Conservation (phyloP, 78 protist species). For the Protostelium mycophagum region DNA sequence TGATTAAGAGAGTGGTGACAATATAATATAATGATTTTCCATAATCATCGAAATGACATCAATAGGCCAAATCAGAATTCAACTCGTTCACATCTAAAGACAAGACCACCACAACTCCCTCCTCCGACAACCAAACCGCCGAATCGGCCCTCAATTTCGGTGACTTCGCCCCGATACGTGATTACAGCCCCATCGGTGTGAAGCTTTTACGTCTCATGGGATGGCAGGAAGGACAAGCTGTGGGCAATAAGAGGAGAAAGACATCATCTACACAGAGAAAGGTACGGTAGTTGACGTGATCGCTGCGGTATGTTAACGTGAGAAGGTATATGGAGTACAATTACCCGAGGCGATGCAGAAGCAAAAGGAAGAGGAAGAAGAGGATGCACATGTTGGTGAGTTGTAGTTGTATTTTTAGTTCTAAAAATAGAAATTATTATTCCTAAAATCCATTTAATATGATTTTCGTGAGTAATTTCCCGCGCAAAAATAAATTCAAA, state of each 20-base stretch:
- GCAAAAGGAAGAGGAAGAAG: not conserved
- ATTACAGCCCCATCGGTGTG: slow-evolving; percentile 20
- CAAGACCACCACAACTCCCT: not conserved
- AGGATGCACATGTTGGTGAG: not conserved
- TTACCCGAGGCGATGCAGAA: not conserved
- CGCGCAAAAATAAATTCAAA: no score
- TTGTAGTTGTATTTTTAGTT: not conserved
- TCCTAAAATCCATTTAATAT: no score
- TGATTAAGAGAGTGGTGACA: no score
- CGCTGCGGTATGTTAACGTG: not conserved
- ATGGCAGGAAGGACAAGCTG: slow-evolving; percentile 15
- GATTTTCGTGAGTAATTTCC: no score
- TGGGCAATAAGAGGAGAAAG: slow-evolving; percentile 1
- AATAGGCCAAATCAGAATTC: slow-evolving; percentile 31
- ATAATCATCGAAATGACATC: slow-evolving; percentile 25
- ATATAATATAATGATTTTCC: not conserved
- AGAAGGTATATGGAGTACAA: not conserved
- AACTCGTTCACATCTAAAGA: slow-evolving; percentile 18
- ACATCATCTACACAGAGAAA: not conserved
- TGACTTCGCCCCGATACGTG: slow-evolving; percentile 9
- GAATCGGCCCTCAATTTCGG: not conserved
- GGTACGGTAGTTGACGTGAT: not conserved
- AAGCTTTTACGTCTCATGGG: slow-evolving; percentile 45
- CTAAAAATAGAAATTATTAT: no score
- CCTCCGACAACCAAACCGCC: not conserved